Conservation (phyloP, 2,329 filamentous ascomycete genomes). For the Sodiomyces alkalinus region DNA sequence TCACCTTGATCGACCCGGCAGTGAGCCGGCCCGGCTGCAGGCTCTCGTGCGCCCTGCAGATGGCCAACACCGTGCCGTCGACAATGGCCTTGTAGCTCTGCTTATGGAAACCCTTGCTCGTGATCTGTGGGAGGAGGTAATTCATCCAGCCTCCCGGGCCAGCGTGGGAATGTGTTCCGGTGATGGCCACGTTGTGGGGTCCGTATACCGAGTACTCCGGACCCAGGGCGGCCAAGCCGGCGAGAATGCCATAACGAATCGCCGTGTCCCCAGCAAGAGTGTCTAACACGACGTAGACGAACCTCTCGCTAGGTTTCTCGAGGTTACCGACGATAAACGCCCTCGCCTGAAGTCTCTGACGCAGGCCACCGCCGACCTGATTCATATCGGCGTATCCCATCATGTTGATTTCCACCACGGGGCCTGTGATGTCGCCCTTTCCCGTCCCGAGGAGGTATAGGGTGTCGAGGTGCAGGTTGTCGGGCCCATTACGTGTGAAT, state of each 20-base stretch:
- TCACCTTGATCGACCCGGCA: conserved; percentile 44
- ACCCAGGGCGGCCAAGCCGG: conserved; percentile 53
- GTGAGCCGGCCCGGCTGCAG: conserved; percentile 44
- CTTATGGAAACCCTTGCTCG: conserved; percentile 69
- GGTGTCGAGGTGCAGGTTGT: too few relatives aligned
- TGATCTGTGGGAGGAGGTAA: conserved; percentile 79
- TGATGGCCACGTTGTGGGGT: conserved; percentile 71
- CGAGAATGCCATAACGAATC: conserved; percentile 66
- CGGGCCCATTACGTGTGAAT: too few relatives aligned
- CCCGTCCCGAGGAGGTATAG: conserved; percentile 35
- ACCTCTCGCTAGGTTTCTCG: conserved; percentile 49
- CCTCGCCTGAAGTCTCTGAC: conserved; percentile 73
- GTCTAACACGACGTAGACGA: conserved; percentile 80
- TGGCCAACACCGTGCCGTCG: conserved; percentile 65
- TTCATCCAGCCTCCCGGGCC: conserved; percentile 87
- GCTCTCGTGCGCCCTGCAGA: conserved; percentile 58
- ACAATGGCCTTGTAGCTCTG: conserved; percentile 82
- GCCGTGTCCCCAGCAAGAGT: conserved; percentile 77
- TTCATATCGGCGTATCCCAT: conserved; percentile 74
- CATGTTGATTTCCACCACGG: conserved; percentile 77
- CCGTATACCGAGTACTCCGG: conserved; percentile 59
- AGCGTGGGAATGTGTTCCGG: conserved; percentile 80
- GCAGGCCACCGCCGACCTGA: conserved; percentile 69
- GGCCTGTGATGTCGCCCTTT: conserved; percentile 44
- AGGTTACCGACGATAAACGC: conserved; percentile 72